These are phyloP conservation scores for Coemansia aciculifera DNA, from an alignment of 192 early-diverging fungal genomes.

Conservation along the genomic window DNA sequence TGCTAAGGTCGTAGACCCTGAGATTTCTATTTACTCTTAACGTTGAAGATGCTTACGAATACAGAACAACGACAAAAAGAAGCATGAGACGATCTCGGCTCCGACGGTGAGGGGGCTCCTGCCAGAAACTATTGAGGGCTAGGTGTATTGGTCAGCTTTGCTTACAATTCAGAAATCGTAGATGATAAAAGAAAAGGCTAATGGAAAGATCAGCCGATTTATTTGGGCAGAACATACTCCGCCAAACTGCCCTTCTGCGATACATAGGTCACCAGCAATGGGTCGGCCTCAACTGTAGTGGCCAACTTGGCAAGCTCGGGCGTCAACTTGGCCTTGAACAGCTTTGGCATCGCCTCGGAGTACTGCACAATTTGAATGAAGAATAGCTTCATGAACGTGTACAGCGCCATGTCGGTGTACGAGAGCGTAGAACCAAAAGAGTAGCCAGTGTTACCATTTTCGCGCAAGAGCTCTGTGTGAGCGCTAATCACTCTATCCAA, in stretches of 20 bases:
- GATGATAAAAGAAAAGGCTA: not conserved
- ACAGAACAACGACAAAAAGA: not conserved
- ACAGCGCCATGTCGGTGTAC: conserved; percentile 42
- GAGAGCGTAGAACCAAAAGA: conserved; percentile 49
- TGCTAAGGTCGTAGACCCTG: not conserved
- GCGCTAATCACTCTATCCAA: conserved; percentile 27
- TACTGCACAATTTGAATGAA: not conserved
- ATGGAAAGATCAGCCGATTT: not conserved
- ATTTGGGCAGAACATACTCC: not conserved
- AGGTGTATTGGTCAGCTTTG: not conserved
- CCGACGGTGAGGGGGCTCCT: not conserved
- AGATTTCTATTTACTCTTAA: not conserved
- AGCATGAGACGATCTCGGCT: not conserved
- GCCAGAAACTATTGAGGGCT: not conserved
- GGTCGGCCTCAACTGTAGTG: conserved; percentile 23
- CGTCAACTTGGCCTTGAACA: conserved; percentile 18
- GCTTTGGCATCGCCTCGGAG: conserved; percentile 1
- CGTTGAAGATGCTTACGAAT: not conserved
- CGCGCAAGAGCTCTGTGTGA: conserved; percentile 38
- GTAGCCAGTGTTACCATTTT: conserved; percentile 59
- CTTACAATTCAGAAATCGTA: not conserved
- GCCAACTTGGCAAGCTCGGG: conserved; percentile 37
- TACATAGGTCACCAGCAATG: conserved; percentile 1
- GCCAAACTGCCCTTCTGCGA: conserved; percentile 2
- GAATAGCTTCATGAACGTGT: conserved; percentile 22